phyloP scores from a whole-genome alignment of 805 yeast species.

The Suhomyces emberorum region DNA sequence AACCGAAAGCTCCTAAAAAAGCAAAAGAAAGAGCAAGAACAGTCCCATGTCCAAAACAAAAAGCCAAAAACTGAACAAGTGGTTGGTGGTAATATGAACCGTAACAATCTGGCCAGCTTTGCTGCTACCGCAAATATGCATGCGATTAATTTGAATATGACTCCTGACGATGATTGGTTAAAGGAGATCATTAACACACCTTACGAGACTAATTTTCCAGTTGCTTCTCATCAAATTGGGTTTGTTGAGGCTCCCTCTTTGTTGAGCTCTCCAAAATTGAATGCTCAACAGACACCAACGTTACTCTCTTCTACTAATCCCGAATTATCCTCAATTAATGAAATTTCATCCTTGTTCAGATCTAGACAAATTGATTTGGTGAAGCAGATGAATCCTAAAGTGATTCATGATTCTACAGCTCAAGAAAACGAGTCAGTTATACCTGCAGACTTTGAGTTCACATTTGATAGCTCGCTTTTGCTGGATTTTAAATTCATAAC shows the following conservation, averaged over 20 bases:
- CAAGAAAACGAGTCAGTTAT: background rate
- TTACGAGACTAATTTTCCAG: conserved; percentile 54
- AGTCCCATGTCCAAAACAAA: conserved; percentile 5
- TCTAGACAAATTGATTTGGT: conserved; percentile 65
- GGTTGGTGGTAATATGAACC: background rate
- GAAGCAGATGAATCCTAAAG: conserved; percentile 34
- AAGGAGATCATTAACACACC: conserved; percentile 69
- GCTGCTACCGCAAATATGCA: conserved; percentile 1
- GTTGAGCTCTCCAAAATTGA: conserved; percentile 6
- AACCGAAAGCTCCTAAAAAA: background rate
- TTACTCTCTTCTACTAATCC: conserved; percentile 16
- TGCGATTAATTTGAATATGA: conserved; percentile 6
- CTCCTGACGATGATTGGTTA: conserved; percentile 55
- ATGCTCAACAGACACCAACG: conserved; percentile 12
- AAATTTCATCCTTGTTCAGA: conserved; percentile 59
- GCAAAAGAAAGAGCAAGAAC: background rate
- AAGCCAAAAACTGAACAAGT: conserved; percentile 1
- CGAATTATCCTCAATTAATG: conserved; percentile 21
- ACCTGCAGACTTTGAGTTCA: conserved; percentile 7
- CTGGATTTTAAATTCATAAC: conserved; percentile 11
- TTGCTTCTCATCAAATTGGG: conserved; percentile 56
- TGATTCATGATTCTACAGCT: background rate
- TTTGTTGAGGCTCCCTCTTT: conserved; percentile 41
- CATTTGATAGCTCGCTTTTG: conserved; percentile 6
- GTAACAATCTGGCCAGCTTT: background rate